Conservation (phyloP, 495 filamentous ascomycete genomes). For the Xylaria sp. region DNA sequence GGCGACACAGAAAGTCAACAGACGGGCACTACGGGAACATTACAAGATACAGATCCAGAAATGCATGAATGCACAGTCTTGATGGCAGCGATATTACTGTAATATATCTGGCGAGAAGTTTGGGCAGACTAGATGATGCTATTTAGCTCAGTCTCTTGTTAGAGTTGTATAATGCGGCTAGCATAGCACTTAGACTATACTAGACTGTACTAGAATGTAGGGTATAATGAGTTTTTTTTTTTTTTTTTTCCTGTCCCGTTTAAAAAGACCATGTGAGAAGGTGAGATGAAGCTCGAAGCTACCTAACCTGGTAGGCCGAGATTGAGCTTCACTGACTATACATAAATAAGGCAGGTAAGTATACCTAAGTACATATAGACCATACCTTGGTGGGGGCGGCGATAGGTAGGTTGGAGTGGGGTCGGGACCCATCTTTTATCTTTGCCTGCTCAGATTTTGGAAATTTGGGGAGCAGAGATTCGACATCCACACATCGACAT, state of each 20-base stretch:
- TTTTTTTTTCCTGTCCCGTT: neutral
- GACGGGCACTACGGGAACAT: constrained; percentile 58
- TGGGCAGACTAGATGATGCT: neutral
- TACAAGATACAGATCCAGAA: constrained; percentile 63
- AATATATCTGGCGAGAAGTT: constrained; percentile 9
- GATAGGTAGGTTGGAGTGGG: neutral
- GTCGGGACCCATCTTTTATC: constrained; percentile 1
- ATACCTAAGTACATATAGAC: too few species aligned
- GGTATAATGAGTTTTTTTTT: neutral
- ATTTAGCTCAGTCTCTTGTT: constrained; percentile 2
- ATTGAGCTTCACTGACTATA: neutral
- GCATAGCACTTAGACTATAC: neutral
- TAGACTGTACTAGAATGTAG: constrained; percentile 3
- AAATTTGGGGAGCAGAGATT: constrained; percentile 26
- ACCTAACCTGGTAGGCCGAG: too few species aligned
- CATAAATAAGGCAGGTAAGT: too few species aligned
- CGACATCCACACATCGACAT: constrained; percentile 17
- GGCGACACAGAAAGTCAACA: constrained; percentile 68
- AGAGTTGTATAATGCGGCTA: constrained; percentile 9
- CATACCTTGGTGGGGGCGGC: too few species aligned
- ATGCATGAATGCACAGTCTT: constrained; percentile 42
- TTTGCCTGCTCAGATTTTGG: constrained; percentile 20
- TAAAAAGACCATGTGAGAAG: neutral
- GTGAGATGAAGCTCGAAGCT: neutral
- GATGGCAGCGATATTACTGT: neutral